phyloP scores from a whole-genome alignment of 78 protist genomes.

The Isochrysis galbana region DNA sequence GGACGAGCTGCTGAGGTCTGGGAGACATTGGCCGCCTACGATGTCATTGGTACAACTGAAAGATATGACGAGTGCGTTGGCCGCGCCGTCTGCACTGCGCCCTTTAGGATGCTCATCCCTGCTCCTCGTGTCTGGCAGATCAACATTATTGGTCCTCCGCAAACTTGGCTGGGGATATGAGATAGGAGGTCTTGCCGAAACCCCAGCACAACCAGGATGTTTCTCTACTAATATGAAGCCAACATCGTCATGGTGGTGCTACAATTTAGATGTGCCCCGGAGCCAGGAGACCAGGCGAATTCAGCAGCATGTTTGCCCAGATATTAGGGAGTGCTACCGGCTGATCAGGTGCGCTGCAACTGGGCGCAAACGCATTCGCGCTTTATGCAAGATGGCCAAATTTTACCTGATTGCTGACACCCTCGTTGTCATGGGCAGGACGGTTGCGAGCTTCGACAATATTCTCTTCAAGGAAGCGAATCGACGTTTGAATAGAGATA shows the following conservation, averaged over 20 bases:
- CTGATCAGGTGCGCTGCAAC: neutral
- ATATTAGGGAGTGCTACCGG: neutral
- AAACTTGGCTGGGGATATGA: neutral
- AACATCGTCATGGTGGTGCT: neutral
- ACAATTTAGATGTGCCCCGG: neutral
- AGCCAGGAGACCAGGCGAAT: neutral
- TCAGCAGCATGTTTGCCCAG: neutral
- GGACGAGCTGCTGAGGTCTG: neutral
- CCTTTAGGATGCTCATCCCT: no score
- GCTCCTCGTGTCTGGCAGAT: no score
- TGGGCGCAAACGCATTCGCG: no score
- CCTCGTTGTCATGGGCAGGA: neutral
- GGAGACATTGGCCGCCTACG: neutral
- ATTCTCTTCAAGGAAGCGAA: neutral
- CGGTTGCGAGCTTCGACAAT: neutral
- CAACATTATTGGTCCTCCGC: neutral
- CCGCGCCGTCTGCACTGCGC: no score
- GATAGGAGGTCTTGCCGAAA: neutral
- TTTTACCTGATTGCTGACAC: neutral
- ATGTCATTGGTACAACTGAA: neutral
- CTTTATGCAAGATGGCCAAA: no score
- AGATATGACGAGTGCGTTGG: neutral
- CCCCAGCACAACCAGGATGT: neutral
- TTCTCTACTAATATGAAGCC: no score
- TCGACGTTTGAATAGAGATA: neutral